A percentile compares a stretch with the other conserved stretches of the same genome.
Evolutionary conservation across 805 yeast species (phyloP).

Genomic region (Scheffersomyces coipomensis): DNA sequence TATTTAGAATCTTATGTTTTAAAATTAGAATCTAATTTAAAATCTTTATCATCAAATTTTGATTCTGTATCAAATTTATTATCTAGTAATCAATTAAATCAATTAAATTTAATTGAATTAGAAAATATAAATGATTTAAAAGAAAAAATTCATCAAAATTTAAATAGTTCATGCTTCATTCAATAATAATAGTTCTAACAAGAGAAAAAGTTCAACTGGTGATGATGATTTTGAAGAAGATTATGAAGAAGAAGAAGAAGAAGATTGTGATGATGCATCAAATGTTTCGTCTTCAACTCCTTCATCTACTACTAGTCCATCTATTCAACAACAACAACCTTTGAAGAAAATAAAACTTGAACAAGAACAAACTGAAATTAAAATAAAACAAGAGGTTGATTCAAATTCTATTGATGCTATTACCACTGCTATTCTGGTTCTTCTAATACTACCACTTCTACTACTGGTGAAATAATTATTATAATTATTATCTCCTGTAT

Average conservation of each 20-base stretch:
- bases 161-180: slow-evolving; percentile 10
- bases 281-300: neutral
- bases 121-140: slow-evolving; percentile 21
- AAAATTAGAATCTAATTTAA: slow-evolving; percentile 38
- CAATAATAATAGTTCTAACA: slow-evolving; percentile 8
- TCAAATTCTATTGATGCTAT: neutral
- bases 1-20: slow-evolving; percentile 64
- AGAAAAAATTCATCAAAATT: slow-evolving; percentile 24
- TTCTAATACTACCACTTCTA: neutral
- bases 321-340: neutral
- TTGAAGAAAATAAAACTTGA: neutral
- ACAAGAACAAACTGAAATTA: neutral
- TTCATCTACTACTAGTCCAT: neutral
- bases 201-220: slow-evolving; percentile 8
- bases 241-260: slow-evolving; percentile 7
- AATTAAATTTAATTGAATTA: slow-evolving; percentile 8
- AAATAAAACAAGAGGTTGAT: neutral
- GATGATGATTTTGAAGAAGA: slow-evolving; percentile 4
- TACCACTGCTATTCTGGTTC: neutral
- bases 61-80: slow-evolving; percentile 13
- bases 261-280: neutral
- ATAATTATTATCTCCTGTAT: slow-evolving; percentile 43
- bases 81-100: slow-evolving; percentile 8
- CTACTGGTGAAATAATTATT: slow-evolving; percentile 11
- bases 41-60: slow-evolving; percentile 22